A percentile compares a stretch with the other conserved stretches of the same genome.
These are phyloP conservation scores for Sapria himalayana DNA, from an alignment of 345 rosid species.

Conservation along the genomic window DNA sequence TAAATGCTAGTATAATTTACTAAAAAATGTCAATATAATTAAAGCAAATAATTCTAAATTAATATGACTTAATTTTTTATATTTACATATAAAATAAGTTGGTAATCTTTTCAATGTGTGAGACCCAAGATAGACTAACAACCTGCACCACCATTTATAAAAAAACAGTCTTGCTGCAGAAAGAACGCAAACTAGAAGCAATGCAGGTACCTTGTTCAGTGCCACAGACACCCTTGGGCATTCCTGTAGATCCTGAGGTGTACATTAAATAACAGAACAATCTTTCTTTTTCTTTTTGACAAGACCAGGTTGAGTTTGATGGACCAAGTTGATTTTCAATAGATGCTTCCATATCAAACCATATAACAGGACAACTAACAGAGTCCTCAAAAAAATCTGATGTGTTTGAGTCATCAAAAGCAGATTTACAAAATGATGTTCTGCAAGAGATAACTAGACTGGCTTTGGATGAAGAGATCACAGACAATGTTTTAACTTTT, in stretches of 20 bases:
- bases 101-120: no score
- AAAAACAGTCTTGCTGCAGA: no score
- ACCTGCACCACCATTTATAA: no score
- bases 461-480: slow-evolving; percentile 27
- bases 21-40: no score
- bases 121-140: no score
- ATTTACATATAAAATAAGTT: no score
- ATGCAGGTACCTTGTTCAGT: slow-evolving; percentile 86
- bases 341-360: slow-evolving; percentile 29
- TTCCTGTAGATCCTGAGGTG: slow-evolving; percentile 89
- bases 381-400: slow-evolving; percentile 31
- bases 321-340: slow-evolving; percentile 5
- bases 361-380: slow-evolving; percentile 19
- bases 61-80: no score
- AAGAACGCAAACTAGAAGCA: no score
- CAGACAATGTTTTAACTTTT: slow-evolving; percentile 39
- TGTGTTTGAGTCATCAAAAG: slow-evolving; percentile 12
- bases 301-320: slow-evolving; percentile 26
- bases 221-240: slow-evolving; percentile 84
- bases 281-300: slow-evolving; percentile 25
- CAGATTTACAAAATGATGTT: slow-evolving; percentile 21
- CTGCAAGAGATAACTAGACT: slow-evolving; percentile 32
- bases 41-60: no score
- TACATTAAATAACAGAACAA: slow-evolving; percentile 64
- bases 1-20: no score